Evolutionary conservation across 108 stramenopile genomes (phyloP).

Genomic region (Asterionellopsis glacialis): DNA sequence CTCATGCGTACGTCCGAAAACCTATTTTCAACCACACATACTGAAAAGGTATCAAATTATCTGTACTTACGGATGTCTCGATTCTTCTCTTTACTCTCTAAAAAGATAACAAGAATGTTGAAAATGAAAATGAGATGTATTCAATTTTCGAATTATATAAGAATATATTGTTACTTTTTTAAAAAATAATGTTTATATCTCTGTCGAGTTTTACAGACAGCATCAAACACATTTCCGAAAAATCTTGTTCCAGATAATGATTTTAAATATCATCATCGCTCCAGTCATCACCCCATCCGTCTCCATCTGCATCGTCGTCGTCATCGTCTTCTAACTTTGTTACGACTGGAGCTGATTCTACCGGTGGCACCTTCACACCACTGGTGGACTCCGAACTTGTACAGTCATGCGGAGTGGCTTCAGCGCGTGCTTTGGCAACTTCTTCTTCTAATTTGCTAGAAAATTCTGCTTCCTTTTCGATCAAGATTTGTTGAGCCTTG

Average conservation of each 20-base stretch:
- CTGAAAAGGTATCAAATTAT: too few relatives aligned
- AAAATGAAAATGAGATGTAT: too few relatives aligned
- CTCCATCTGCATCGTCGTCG: conserved; percentile 23
- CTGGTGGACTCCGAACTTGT: conserved; percentile 13
- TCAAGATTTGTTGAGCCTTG: not conserved
- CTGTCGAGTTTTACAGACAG: too few relatives aligned
- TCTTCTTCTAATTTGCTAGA: not conserved
- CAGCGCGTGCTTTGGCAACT: conserved; percentile 3
- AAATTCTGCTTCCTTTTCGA: conserved; percentile 1
- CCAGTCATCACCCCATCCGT: conserved; percentile 45
- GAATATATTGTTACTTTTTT: too few relatives aligned
- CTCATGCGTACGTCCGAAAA: too few relatives aligned
- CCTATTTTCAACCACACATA: too few relatives aligned
- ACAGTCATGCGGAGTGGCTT: not conserved
- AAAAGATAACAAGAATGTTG: too few relatives aligned
- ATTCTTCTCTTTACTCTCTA: too few relatives aligned
- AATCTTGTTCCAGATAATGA: not conserved
- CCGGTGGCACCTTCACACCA: conserved; percentile 27
- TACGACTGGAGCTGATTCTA: not conserved
- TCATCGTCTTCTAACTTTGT: conserved; percentile 13
- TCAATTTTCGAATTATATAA: too few relatives aligned
- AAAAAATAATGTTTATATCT: too few relatives aligned
- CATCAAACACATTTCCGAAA: too few relatives aligned
- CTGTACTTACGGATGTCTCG: too few relatives aligned
- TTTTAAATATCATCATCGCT: conserved; percentile 2